Evolutionary conservation across 495 filamentous ascomycete species (phyloP), one percentile per base, ranked within the genome.

Genomic region (Penicillium manginii): DNA sequence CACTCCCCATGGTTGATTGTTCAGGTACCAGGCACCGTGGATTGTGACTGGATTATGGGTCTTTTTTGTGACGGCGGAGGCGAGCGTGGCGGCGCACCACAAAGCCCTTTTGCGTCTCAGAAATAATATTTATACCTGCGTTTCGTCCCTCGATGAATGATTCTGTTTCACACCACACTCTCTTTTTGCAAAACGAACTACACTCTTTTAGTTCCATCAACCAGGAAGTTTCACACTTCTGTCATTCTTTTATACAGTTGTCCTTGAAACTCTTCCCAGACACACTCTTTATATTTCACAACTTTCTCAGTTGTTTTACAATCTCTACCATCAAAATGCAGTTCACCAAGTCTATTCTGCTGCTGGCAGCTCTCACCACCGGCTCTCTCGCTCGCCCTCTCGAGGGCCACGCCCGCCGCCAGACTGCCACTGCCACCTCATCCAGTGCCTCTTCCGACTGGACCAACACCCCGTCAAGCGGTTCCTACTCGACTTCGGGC

Each of bases 281-380:
- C 37, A 46, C 48, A 21, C 7, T 50, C n/a, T 37, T 54, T 52
- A 50, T 42, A 50, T 42, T 29, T 7, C 35, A 58, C 33, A 46
- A 54, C 40, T 55, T 55, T 52, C 5, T 42, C 31, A 47, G 43
- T 35, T 54, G 48, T 37, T 43, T 15, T 62, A 17, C 65, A 53
- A 61, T 57, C 35, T 50, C 51, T 59, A 58, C 43, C 39, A 12
- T 31, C 57, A 72, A 56, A 51, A 76, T 76, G 73, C 65, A 71
- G 21, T 65, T 76, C 62, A 57, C 68, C 66, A 70, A 73, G 65
- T 70, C 71, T 65, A 37, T 76, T 47, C 37, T 76, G 66, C 69
- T 76, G 55, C 68, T 76, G 56, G 69, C 73, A 67, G 68, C 69
- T 54, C 52, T 76, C 39, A 59, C 71, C 46, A 63, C 66, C 32